Conservation (phyloP, 2,329 filamentous ascomycete genomes). For the Cylindrodendrum hubeiense region DNA sequence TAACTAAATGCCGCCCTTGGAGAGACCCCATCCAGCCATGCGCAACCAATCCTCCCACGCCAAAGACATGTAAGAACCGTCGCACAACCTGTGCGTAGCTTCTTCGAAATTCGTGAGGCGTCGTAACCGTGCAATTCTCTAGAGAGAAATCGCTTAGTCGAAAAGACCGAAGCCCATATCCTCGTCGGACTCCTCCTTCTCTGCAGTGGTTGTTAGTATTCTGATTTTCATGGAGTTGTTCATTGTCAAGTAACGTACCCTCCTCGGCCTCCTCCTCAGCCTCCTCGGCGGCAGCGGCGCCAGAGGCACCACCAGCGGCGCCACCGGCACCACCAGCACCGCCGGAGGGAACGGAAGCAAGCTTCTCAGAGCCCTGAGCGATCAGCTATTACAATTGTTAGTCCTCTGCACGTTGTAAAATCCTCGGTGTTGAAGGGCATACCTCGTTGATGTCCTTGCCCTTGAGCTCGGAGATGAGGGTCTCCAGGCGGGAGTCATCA, state of each 20-base stretch:
- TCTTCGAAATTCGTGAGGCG: slow-evolving; percentile 50
- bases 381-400: slow-evolving; percentile 76
- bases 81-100: slow-evolving; percentile 48
- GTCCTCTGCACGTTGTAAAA: slow-evolving; percentile 11
- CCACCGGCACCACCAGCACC: slow-evolving; percentile 80
- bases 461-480: slow-evolving; percentile 90
- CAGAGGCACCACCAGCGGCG: slow-evolving; percentile 76
- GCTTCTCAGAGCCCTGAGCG: slow-evolving; percentile 88
- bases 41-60: slow-evolving; percentile 48
- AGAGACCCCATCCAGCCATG: slow-evolving; percentile 47
- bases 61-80: slow-evolving; percentile 47
- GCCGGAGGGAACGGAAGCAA: slow-evolving; percentile 96
- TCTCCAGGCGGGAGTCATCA: slow-evolving; percentile 86
- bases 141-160: slow-evolving; percentile 67
- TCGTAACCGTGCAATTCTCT: slow-evolving; percentile 47
- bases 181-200: slow-evolving; percentile 73
- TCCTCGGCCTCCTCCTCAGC: slow-evolving; percentile 83
- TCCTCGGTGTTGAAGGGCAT: slow-evolving; percentile 50
- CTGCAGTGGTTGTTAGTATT: slow-evolving; percentile 29
- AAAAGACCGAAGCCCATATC: slow-evolving; percentile 84
- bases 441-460: slow-evolving; percentile 96
- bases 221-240: neutral
- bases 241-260: slow-evolving; percentile 12
- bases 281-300: slow-evolving; percentile 76
- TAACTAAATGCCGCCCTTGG: slow-evolving; percentile 44